Evolutionary conservation across 2,329 filamentous ascomycete species (phyloP).

Genomic region (Venturia effusa): DNA sequence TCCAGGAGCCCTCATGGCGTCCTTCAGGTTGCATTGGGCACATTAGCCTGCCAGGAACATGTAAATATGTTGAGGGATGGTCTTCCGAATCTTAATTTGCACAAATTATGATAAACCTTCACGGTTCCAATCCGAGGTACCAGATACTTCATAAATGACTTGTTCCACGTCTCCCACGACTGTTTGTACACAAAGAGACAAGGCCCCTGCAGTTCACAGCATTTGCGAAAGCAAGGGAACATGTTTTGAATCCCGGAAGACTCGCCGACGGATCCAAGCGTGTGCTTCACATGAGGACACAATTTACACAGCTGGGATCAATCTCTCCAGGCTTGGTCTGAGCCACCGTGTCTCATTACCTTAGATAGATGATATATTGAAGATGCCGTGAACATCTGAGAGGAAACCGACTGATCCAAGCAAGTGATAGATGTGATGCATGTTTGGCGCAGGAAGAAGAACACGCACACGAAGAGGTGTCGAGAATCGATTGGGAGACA

Average conservation of each 20-base stretch:
- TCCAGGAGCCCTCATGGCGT: neutral
- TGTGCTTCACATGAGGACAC: neutral
- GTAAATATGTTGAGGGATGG: neutral
- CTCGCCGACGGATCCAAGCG: neutral
- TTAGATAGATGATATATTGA: neutral
- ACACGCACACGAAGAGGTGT: too few species aligned
- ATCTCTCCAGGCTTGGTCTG: neutral
- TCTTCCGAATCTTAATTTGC: neutral
- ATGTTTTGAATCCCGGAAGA: neutral
- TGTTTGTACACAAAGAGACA: too few species aligned
- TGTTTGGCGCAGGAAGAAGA: neutral
- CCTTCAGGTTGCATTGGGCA: neutral
- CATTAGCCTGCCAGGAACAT: neutral
- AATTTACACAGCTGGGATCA: neutral
- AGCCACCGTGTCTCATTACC: neutral
- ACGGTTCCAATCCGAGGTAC: neutral
- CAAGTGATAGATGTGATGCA: neutral
- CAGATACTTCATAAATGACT: neutral
- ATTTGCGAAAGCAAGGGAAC: neutral
- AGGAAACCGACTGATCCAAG: too few species aligned
- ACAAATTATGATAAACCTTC: neutral
- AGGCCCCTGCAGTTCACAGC: neutral
- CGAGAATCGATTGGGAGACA: too few species aligned
- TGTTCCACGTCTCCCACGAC: too few species aligned
- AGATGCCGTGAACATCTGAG: neutral